phyloP scores from a whole-genome alignment of 441 rosid species.

The Euphorbia neoarborescens region DNA sequence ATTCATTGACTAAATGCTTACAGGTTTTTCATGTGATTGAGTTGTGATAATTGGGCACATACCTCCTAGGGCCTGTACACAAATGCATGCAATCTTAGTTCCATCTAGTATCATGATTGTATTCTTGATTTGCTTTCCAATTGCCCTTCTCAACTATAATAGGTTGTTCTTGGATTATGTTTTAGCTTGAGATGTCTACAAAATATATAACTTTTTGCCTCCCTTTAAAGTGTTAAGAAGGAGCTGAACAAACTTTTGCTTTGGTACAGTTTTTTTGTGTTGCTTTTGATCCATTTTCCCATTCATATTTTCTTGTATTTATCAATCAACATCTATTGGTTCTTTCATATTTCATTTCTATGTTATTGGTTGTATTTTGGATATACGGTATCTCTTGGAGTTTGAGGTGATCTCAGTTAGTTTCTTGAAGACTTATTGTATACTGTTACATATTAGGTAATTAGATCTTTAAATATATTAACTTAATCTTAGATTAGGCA shows the following conservation, averaged over 20 bases:
- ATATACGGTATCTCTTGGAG: no score
- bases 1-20: slow-evolving; percentile 82
- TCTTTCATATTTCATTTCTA: not conserved
- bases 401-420: no score
- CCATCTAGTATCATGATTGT: not conserved
- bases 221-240: not conserved
- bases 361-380: not conserved
- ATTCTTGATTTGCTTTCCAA: not conserved
- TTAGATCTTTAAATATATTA: no score
- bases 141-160: not conserved
- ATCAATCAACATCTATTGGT: not conserved
- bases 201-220: not conserved
- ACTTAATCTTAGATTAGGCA: no score
- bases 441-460: no score
- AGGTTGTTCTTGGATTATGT: not conserved
- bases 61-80: not conserved
- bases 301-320: not conserved
- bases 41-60: not conserved
- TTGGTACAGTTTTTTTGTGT: not conserved
- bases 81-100: not conserved
- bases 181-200: slow-evolving; percentile 4
- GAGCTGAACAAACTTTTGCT: not conserved
- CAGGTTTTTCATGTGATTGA: slow-evolving; percentile 62
- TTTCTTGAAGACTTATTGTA: no score
- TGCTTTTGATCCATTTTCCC: not conserved